phyloP scores from a whole-genome alignment of 805 yeast genomes.

The Cyberlindnera xishuangbannaensis region DNA sequence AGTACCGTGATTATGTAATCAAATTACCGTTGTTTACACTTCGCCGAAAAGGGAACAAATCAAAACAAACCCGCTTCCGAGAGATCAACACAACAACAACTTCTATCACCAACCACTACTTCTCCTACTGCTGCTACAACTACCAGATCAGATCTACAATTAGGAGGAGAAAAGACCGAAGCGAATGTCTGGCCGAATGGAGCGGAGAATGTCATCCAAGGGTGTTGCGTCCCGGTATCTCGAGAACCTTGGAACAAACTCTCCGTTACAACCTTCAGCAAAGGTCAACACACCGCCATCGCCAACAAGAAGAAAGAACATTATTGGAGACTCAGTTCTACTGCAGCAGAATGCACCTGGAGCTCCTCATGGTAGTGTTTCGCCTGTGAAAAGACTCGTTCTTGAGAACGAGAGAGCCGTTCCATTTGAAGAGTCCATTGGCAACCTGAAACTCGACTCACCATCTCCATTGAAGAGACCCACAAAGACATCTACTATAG shows the following conservation, averaged over 20 bases:
- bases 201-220: constrained; percentile 10
- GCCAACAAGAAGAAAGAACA: constrained; percentile 1
- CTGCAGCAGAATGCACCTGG: no score
- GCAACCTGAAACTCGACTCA: constrained; percentile 18
- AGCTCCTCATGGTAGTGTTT: no score
- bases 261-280: constrained; percentile 18
- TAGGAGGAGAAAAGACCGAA: not conserved
- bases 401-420: constrained; percentile 10
- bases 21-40: constrained; percentile 8
- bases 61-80: constrained; percentile 7
- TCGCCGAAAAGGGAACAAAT: constrained; percentile 4
- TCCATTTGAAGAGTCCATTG: constrained; percentile 17
- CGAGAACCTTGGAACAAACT: constrained; percentile 14
- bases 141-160: no score
- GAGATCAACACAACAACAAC: no score
- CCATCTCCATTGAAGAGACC: constrained; percentile 24
- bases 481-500: not conserved
- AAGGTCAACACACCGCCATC: constrained; percentile 12
- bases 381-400: constrained; percentile 7
- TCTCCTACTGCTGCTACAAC: no score
- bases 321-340: not conserved
- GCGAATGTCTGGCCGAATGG: not conserved
- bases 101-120: not conserved
- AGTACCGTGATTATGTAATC: not conserved
- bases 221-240: constrained; percentile 24